Evolutionary conservation across 768 basidiomycete genomes (phyloP).

Genomic region (Hemileccinum impolitum): DNA sequence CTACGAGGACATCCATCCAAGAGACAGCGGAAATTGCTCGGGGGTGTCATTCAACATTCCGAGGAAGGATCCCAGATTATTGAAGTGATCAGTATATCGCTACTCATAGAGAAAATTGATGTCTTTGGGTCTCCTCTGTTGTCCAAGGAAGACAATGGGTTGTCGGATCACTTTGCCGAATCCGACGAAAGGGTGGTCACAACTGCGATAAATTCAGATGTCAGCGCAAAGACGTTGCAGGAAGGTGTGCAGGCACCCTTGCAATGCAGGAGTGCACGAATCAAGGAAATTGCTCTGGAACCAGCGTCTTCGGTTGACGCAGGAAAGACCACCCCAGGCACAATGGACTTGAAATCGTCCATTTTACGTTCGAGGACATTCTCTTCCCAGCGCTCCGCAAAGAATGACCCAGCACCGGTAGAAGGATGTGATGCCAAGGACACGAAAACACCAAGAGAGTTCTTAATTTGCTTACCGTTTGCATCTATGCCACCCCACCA

Average conservation of each 20-base stretch:
- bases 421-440: neutral
- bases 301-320: constrained; percentile 8
- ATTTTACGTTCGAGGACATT: constrained; percentile 15
- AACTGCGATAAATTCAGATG: neutral
- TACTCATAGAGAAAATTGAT: constrained; percentile 26
- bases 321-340: neutral
- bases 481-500: constrained; percentile 14
- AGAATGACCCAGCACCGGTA: neutral
- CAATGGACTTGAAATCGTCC: constrained; percentile 5
- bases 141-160: neutral
- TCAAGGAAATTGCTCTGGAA: constrained; percentile 9
- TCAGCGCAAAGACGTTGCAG: neutral
- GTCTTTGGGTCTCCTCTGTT: constrained; percentile 25
- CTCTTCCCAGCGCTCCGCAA: neutral
- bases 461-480: constrained; percentile 25
- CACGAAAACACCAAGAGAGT: constrained; percentile 9
- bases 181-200: neutral
- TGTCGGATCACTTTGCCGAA: neutral
- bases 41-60: too few species aligned
- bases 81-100: constrained; percentile 14
- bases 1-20: too few species aligned
- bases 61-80: too few species aligned
- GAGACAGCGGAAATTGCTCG: too few species aligned
- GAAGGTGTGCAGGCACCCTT: neutral
- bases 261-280: constrained; percentile 18